Percentiles rank a stretch among this genome's conserved stretches.
phyloP scores from a whole-genome alignment of 768 basidiomycete genomes.

The Rhodotorula diobovata region DNA sequence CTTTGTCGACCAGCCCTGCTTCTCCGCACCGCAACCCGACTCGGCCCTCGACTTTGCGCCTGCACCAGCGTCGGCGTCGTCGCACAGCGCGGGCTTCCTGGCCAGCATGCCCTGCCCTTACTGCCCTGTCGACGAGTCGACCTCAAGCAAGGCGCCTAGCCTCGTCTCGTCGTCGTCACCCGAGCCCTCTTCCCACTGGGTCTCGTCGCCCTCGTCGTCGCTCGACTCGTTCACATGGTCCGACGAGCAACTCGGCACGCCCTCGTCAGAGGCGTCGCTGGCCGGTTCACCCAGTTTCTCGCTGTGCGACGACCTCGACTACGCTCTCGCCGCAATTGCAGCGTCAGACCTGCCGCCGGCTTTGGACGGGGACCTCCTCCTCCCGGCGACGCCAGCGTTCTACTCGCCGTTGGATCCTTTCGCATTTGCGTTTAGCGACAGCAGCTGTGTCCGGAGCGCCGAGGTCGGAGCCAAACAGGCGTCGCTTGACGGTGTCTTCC shows the following conservation, averaged over 20 bases:
- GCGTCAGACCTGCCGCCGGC: neutral
- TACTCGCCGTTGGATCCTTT: neutral
- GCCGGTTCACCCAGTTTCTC: conserved; percentile 6
- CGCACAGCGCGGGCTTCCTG: too few species aligned
- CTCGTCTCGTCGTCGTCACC: neutral
- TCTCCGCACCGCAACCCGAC: too few species aligned
- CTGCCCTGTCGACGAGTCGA: neutral
- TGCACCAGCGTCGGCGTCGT: neutral
- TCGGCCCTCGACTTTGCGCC: neutral
- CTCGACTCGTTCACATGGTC: neutral
- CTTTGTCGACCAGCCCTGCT: too few species aligned
- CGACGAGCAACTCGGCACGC: neutral
- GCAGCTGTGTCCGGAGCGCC: too few species aligned
- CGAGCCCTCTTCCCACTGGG: too few species aligned
- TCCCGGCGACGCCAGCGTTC: neutral
- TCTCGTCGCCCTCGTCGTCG: neutral
- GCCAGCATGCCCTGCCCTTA: neutral
- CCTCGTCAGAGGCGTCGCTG: neutral
- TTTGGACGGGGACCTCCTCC: neutral
- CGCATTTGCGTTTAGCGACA: neutral
- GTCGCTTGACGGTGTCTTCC: neutral
- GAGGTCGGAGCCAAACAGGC: neutral
- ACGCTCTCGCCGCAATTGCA: neutral
- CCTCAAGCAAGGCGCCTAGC: neutral
- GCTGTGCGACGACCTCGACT: conserved; percentile 8